phyloP scores from a whole-genome alignment of 164 flowering plant species.

The Vitis amurensis region DNA sequence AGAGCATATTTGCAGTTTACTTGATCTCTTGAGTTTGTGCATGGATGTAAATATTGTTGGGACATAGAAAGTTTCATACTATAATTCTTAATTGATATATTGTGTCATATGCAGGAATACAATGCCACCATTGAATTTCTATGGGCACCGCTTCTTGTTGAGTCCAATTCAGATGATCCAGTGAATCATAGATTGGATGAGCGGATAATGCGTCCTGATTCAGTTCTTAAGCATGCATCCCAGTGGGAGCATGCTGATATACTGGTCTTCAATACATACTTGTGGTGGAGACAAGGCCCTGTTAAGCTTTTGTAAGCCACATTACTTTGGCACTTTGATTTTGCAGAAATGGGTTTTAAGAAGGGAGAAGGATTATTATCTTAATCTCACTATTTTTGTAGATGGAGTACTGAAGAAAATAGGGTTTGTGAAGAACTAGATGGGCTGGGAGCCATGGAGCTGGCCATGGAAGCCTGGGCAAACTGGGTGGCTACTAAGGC shows the following conservation, averaged over 20 bases:
- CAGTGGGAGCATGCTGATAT: conserved; percentile 90
- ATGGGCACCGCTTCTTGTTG: conserved; percentile 95
- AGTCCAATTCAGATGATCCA: conserved; percentile 90
- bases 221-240: conserved; percentile 71
- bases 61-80: background rate
- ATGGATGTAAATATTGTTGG: background rate
- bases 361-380: background rate
- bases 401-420: conserved; percentile 75
- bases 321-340: background rate
- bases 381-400: conserved; percentile 25
- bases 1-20: too few relatives aligned
- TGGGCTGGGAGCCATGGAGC: conserved; percentile 77
- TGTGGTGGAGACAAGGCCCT: conserved; percentile 99
- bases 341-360: background rate
- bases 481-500: conserved; percentile 71
- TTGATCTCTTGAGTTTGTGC: too few relatives aligned
- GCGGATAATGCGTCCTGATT: conserved; percentile 81
- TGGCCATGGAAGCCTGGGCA: conserved; percentile 92
- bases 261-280: conserved; percentile 80
- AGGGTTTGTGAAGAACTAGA: conserved; percentile 78
- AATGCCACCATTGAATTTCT: conserved; percentile 92
- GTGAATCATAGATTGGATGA: conserved; percentile 79
- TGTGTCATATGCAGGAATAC: conserved; percentile 54
- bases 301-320: conserved; percentile 78
- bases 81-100: background rate